Percentiles rank a stretch among this genome's conserved stretches.
Conservation (phyloP, 129 eudicot genomes). For the Centrapalus pauciflorus region DNA sequence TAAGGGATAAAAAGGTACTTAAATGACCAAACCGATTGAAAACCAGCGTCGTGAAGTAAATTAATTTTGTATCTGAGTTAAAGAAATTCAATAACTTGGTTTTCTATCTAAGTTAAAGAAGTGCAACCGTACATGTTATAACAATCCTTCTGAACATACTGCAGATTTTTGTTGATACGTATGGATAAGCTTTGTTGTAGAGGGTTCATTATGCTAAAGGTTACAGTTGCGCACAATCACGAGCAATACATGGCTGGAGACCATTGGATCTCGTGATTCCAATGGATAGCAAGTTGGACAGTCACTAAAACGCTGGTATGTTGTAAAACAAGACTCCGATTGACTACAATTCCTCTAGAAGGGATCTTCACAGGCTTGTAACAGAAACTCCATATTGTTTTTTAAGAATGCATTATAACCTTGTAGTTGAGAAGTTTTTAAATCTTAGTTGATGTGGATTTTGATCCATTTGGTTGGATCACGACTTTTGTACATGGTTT, state of each 20-base stretch:
- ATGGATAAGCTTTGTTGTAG: not conserved
- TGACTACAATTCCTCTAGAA: not conserved
- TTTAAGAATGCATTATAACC: no score
- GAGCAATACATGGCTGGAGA: not conserved
- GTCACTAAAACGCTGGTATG: not conserved
- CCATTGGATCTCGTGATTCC: not conserved
- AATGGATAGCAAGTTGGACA: no score
- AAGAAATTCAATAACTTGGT: no score
- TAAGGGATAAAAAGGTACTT: no score
- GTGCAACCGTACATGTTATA: not conserved
- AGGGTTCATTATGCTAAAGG: not conserved
- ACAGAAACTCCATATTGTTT: not conserved
- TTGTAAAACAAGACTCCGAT: not conserved
- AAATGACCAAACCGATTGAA: no score
- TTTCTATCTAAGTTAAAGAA: not conserved
- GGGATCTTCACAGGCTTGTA: no score
- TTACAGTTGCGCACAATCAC: not conserved
- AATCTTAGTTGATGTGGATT: no score
- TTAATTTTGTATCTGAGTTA: no score
- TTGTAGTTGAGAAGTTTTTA: no score
- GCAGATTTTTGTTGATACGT: conserved; percentile 31
- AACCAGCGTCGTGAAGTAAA: no score
- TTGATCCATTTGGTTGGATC: no score
- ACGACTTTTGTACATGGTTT: no score
- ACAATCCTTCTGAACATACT: not conserved